Conservation (phyloP, 2,329 filamentous ascomycete species). For the Epichloe elymi region DNA sequence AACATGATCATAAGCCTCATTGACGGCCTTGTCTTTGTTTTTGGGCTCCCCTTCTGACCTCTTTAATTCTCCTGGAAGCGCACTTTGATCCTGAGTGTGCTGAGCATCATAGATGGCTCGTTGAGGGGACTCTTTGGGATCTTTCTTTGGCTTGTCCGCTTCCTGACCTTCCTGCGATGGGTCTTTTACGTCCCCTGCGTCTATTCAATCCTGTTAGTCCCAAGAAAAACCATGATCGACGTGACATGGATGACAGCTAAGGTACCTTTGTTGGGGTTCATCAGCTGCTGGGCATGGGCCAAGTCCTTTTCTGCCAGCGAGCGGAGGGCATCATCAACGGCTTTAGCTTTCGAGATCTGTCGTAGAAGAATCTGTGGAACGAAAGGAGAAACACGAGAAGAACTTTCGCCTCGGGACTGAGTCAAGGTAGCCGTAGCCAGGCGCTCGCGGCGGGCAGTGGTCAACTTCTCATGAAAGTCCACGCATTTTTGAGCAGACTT, state of each 20-base stretch:
- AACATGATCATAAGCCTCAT: constrained; percentile 37
- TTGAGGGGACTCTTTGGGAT: constrained; percentile 17
- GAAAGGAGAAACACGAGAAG: constrained; percentile 15
- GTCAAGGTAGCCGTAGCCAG: constrained; percentile 21
- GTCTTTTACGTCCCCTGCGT: neutral
- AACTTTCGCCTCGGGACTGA: constrained; percentile 13
- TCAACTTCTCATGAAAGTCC: constrained; percentile 18
- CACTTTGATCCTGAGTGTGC: constrained; percentile 20
- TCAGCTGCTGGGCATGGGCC: constrained; percentile 22
- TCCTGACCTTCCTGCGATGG: neutral
- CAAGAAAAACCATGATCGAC: neutral
- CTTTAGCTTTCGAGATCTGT: constrained; percentile 23
- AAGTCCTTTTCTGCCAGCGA: constrained; percentile 24
- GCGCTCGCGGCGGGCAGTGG: constrained; percentile 19
- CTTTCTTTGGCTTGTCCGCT: constrained; percentile 5
- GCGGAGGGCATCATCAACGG: constrained; percentile 26
- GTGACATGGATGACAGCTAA: neutral
- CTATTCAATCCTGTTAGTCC: neutral
- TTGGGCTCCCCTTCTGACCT: constrained; percentile 29
- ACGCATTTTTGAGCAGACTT: constrained; percentile 24
- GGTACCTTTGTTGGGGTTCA: constrained; percentile 12
- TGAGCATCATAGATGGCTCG: constrained; percentile 33
- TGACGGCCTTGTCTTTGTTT: constrained; percentile 28
- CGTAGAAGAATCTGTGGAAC: constrained; percentile 27
- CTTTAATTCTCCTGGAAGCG: constrained; percentile 29